Evolutionary conservation across 805 yeast genomes (phyloP).

Genomic region (Candida ascalaphidarum): DNA sequence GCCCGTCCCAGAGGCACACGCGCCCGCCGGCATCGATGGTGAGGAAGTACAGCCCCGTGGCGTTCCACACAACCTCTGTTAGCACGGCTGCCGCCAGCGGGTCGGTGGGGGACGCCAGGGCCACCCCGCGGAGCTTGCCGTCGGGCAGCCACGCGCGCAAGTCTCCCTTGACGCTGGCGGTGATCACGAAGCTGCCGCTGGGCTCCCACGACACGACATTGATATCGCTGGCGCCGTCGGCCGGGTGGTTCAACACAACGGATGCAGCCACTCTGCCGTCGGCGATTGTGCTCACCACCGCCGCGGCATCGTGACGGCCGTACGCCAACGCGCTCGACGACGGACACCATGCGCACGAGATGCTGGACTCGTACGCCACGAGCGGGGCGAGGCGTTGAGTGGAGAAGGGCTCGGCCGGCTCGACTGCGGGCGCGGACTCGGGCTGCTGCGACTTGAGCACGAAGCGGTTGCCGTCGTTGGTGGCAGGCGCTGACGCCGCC

Average conservation of each 20-base stretch:
- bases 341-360: conserved; percentile 54
- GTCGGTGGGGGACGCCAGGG: too few relatives aligned
- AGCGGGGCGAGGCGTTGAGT: conserved; percentile 32
- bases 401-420: conserved; percentile 3
- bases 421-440: background rate
- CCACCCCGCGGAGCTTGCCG: conserved; percentile 52
- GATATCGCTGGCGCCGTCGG: conserved; percentile 14
- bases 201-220: conserved; percentile 54
- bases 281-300: conserved; percentile 32
- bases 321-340: conserved; percentile 39
- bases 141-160: conserved; percentile 69
- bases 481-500: conserved; percentile 19
- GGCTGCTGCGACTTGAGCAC: conserved; percentile 1
- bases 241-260: conserved; percentile 22
- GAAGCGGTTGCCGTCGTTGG: conserved; percentile 1
- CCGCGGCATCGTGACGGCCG: conserved; percentile 43
- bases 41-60: conserved; percentile 43
- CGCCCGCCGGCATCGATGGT: conserved; percentile 43
- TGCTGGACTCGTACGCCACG: conserved; percentile 32
- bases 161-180: conserved; percentile 66
- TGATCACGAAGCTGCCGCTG: conserved; percentile 50
- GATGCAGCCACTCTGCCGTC: conserved; percentile 20
- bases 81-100: conserved; percentile 31
- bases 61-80: conserved; percentile 52
- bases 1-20: conserved; percentile 57